Conservation (phyloP, 768 basidiomycete species). For the Pholiota molesta region DNA sequence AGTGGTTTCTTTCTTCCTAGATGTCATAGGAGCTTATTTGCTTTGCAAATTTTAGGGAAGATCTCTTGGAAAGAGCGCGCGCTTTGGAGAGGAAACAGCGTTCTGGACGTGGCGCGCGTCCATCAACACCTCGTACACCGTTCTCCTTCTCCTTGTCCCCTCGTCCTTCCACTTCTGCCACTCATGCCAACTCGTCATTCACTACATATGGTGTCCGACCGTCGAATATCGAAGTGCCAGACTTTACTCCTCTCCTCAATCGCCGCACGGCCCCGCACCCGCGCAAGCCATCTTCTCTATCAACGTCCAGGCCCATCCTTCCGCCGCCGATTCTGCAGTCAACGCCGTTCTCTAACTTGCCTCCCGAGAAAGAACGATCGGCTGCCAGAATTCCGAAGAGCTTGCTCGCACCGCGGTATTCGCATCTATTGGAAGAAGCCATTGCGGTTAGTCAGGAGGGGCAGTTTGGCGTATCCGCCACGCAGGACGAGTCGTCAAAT, state of each 20-base stretch:
- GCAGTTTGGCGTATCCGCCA: neutral
- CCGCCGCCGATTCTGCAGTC: constrained; percentile 26
- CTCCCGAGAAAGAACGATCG: constrained; percentile 21
- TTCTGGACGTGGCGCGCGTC: constrained; percentile 56
- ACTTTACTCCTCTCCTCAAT: constrained; percentile 54
- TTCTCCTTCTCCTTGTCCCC: constrained; percentile 18
- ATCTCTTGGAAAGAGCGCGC: constrained; percentile 49
- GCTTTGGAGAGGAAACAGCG: constrained; percentile 67
- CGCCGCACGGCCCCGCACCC: constrained; percentile 30
- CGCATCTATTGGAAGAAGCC: constrained; percentile 60
- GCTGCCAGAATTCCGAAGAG: constrained; percentile 21
- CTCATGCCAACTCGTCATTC: constrained; percentile 1
- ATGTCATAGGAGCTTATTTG: neutral
- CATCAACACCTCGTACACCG: constrained; percentile 46
- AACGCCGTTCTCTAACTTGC: constrained; percentile 37
- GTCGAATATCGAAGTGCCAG: constrained; percentile 46
- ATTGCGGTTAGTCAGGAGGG: constrained; percentile 36
- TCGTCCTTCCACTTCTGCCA: neutral
- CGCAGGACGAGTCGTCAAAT: neutral
- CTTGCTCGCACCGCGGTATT: constrained; percentile 57
- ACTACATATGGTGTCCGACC: constrained; percentile 14
- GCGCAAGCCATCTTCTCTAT: constrained; percentile 7
- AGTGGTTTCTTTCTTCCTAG: constrained; percentile 22
- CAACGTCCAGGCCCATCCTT: constrained; percentile 20
- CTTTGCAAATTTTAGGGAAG: constrained; percentile 41